phyloP scores from a whole-genome alignment of 441 rosid species.

The Monsonia emarginata region DNA sequence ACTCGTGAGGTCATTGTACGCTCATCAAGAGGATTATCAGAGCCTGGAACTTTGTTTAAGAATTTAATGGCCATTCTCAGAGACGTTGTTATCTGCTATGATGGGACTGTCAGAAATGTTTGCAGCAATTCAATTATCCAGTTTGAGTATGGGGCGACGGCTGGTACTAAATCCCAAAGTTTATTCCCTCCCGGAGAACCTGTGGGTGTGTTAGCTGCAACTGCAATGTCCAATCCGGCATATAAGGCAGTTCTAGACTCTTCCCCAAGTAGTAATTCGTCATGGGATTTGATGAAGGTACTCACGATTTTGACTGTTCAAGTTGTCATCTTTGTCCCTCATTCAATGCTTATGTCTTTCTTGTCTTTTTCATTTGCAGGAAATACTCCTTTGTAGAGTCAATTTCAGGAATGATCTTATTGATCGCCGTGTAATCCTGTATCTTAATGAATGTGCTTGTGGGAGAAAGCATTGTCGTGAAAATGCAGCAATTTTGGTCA shows the following conservation, averaged over 20 bases:
- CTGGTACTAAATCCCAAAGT: conserved; percentile 38
- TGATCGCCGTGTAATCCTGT: conserved; percentile 68
- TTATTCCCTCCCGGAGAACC: conserved; percentile 86
- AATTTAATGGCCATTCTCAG: conserved; percentile 95
- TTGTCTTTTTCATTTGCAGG: conserved; percentile 35
- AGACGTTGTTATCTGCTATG: conserved; percentile 76
- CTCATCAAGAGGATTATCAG: conserved; percentile 82
- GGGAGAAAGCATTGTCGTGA: conserved; percentile 73
- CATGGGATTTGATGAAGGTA: conserved; percentile 99
- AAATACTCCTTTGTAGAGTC: conserved; percentile 74
- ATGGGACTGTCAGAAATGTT: conserved; percentile 80
- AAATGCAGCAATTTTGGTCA: conserved; percentile 53
- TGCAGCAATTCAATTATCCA: conserved; percentile 77
- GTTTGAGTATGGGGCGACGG: conserved; percentile 54
- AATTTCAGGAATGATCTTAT: conserved; percentile 54
- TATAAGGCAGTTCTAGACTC: conserved; percentile 98
- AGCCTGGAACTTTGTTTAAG: conserved; percentile 89
- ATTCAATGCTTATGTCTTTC: conserved; percentile 1
- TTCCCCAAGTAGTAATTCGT: conserved; percentile 68
- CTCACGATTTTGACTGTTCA: conserved; percentile 3
- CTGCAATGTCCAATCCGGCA: conserved; percentile 97
- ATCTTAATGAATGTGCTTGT: conserved; percentile 62
- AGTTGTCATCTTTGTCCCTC: conserved; percentile 6
- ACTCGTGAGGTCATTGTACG: conserved; percentile 81
- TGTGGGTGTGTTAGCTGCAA: conserved; percentile 93